These are phyloP conservation scores for Coelastrella sp. DNA, from an alignment of 139 green algal genomes.

Conservation along the genomic window DNA sequence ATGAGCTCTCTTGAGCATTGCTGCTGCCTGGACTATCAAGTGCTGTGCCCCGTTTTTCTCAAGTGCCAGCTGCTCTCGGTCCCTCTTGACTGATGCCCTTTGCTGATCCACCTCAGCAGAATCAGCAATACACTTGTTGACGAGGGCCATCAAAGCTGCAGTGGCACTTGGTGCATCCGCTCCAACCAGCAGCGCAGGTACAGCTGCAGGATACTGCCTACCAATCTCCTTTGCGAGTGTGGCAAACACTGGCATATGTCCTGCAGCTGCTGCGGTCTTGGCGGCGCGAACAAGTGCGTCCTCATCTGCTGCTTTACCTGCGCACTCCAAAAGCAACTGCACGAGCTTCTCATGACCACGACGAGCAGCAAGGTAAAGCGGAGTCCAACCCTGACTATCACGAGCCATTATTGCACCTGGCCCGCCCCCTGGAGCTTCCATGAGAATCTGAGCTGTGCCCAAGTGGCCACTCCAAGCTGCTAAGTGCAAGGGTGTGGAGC, in stretches of 20 bases:
- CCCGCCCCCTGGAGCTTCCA: neutral
- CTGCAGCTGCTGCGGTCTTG: neutral
- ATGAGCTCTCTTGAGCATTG: neutral
- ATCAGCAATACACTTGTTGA: conserved; percentile 19
- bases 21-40: conserved; percentile 16
- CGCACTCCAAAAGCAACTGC: neutral
- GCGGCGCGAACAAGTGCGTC: neutral
- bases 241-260: conserved; percentile 3
- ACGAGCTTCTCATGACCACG: neutral
- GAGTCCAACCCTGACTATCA: conserved; percentile 15
- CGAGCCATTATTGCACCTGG: neutral
- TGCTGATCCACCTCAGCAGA: neutral
- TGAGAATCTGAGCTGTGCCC: neutral
- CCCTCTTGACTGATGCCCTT: neutral
- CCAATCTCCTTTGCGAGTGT: conserved; percentile 1
- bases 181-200: neutral
- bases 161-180: neutral
- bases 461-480: conserved; percentile 7
- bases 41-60: conserved; percentile 21
- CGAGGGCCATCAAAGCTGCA: neutral
- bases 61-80: neutral
- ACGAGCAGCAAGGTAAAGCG: conserved; percentile 8
- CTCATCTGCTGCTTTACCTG: neutral
- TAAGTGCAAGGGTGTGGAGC: conserved; percentile 19
- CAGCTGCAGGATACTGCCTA: neutral